Evolutionary conservation across 2,329 filamentous ascomycete genomes (phyloP), one percentile per base, ranked within the genome.

Genomic region (Chrysoporthe puriensis): DNA sequence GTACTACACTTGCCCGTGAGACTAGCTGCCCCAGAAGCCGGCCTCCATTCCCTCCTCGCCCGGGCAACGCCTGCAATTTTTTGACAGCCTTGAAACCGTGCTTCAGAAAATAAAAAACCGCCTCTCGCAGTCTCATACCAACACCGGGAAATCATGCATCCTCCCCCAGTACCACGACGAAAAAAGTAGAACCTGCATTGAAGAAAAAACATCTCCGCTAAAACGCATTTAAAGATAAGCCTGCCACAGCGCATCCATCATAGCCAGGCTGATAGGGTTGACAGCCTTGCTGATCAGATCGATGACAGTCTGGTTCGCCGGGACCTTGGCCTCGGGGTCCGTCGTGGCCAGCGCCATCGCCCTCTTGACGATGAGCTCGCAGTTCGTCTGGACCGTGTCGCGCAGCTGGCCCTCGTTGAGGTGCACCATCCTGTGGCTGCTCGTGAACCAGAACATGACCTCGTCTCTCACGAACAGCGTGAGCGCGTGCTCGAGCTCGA

Each of bases 181-280:
- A 54, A 26, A 21, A 54, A 32, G 21, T 21, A 54, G 26, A 52
- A 57, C 14, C 26, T 26, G 26, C 26, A 26, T 26, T 26, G 26
- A 18, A 58, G 8, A 40, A 58, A 40, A 58, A 42, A 11, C 9
- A 44, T 5, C 6, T 21, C 32, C 14, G 34, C 40, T 8, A 54
- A 58, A 32, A 21, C 13, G 13, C 42, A 48, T 7, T 46, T 84
- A 98, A 76, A 98, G 82, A 82, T 97, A 99, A 34, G 93, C 91
- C 95, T 98, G 98, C 94, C 96, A 99, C 73, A 99, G 82, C 68
- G 94, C 90, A 83, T 99, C 96, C 75, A 92, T 94, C 79, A 92
- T 88, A 57, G 91, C 90, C 79, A 99, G 79, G 77, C 96, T 94
- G 82, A 92, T 89, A 1, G 96, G 96, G 79, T 97, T 96, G 18